phyloP scores from a whole-genome alignment of 768 basidiomycete species.

The Auriscalpium vulgare region DNA sequence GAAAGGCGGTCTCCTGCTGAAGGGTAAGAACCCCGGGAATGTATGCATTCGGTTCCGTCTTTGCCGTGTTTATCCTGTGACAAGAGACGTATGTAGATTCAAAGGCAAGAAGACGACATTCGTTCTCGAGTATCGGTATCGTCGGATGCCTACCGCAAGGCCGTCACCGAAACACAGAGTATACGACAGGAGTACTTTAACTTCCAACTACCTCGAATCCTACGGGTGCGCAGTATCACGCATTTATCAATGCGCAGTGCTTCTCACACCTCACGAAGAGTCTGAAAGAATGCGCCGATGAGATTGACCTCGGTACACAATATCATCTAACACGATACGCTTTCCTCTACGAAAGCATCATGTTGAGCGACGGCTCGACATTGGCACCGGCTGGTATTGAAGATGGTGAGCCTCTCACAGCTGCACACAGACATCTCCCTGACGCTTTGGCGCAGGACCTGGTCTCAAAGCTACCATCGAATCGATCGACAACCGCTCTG shows the following conservation, averaged over 20 bases:
- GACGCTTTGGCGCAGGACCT: constrained; percentile 29
- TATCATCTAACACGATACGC: constrained; percentile 95
- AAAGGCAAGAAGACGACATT: constrained; percentile 92
- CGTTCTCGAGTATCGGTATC: constrained; percentile 75
- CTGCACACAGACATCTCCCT: no score
- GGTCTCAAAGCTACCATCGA: constrained; percentile 86
- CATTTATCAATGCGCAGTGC: constrained; percentile 1
- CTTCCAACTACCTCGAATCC: constrained; percentile 87
- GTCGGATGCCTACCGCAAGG: constrained; percentile 86
- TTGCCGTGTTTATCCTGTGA: not conserved
- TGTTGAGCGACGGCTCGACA: constrained; percentile 82
- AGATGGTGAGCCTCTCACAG: constrained; percentile 41
- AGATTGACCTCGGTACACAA: constrained; percentile 95
- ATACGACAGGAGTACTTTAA: constrained; percentile 98
- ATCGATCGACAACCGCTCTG: constrained; percentile 86
- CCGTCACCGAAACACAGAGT: constrained; percentile 80
- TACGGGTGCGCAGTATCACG: constrained; percentile 57
- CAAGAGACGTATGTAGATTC: constrained; percentile 42
- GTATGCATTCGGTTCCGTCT: constrained; percentile 30
- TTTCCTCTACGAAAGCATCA: constrained; percentile 86
- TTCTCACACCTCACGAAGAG: constrained; percentile 36
- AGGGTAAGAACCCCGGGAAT: constrained; percentile 88
- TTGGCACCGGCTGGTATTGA: constrained; percentile 59
- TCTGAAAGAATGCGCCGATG: constrained; percentile 91
- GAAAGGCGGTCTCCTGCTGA: constrained; percentile 82